Base-by-base conservation (phyloP, 73 alveolate species). In the Blepharisma stoltei region DNA sequence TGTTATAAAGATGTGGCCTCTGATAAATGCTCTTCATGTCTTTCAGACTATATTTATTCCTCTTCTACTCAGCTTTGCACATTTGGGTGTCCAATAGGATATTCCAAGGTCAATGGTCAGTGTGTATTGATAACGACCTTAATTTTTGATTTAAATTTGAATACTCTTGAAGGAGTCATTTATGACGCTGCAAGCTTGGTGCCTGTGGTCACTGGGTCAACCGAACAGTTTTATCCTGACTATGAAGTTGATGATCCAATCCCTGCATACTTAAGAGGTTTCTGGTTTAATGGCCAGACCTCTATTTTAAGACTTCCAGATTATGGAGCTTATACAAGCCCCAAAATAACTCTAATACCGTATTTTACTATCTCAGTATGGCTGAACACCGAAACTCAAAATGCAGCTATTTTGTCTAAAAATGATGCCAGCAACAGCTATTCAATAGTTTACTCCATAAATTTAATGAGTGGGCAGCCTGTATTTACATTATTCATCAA, bases 151-250 rank as follows among this genome's bases (percentile, higher is more conserved):
- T 14, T 25, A 60, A 38, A 18, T 8, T 25, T 25, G 18, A 14
- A 60, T 2, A 60, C 14, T 8, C 14, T 60, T 60, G 37, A 14
- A 60, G 73, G 73, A 60, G 73, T 60, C 2, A 60, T 60, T 60
- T 60, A 60, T 5, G 73, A 60, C 5, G 11, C 38, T 14, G 73
- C 23, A 14, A 14, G 37, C 37, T 14, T 2, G 2, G 23, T 60
- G 11, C 73, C 73, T 18, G 45, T 60, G 18, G 47, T 60, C 37
- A 60, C 73, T 25, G 73, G 73, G 47, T 14, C 46, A 14, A 20
- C 48, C 5, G 14, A n/a, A 5, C 18, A 8, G 14, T 60, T 60
- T 60, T 60, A 60, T 25, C 73, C 73, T 2, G 2, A n/a, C 2
- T 18, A 14, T 8, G 48, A 60, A 60, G 14, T 1, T 25, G 23